A percentile compares a stretch with the other conserved stretches of the same genome.
These are phyloP conservation scores for Coemansia sp. DNA, from an alignment of 192 early-diverging fungal species.

Conservation along the genomic window DNA sequence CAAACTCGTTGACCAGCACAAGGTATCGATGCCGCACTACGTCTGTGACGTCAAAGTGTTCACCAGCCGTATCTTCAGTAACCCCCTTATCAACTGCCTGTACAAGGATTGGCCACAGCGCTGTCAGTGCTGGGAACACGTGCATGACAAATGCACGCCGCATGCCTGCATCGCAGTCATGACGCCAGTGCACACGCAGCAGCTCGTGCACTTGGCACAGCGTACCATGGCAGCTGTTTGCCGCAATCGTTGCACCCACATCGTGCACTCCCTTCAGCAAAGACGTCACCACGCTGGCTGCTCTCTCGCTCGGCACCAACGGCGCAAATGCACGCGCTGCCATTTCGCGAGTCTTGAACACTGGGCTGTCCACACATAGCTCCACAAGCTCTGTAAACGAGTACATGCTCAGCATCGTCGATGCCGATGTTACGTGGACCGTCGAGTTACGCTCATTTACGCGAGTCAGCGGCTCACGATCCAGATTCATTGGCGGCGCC, in stretches of 20 bases:
- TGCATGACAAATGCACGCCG: conserved; percentile 50
- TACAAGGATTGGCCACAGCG: conserved; percentile 35
- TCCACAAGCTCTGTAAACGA: conserved; percentile 54
- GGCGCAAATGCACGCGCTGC: conserved; percentile 78
- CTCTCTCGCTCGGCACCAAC: conserved; percentile 64
- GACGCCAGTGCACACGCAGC: conserved; percentile 62
- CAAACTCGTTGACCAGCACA: conserved; percentile 41
- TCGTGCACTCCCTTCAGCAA: conserved; percentile 56
- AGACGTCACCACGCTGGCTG: conserved; percentile 40
- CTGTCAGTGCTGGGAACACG: conserved; percentile 44
- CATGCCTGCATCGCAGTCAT: conserved; percentile 49
- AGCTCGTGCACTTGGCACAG: conserved; percentile 73
- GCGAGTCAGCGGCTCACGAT: conserved; percentile 35
- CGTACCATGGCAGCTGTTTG: conserved; percentile 77
- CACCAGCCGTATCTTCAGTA: neutral
- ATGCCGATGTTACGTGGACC: conserved; percentile 49
- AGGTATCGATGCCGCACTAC: conserved; percentile 54
- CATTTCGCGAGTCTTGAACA: conserved; percentile 80
- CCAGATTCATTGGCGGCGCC: conserved; percentile 53
- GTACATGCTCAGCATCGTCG: conserved; percentile 53
- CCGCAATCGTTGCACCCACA: conserved; percentile 38
- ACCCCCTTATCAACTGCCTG: neutral
- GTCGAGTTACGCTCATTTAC: conserved; percentile 55
- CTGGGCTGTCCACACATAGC: conserved; percentile 47
- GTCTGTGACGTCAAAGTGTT: conserved; percentile 37